Conservation (phyloP, 2,329 filamentous ascomycete species). For the Alternaria gansuensis region DNA sequence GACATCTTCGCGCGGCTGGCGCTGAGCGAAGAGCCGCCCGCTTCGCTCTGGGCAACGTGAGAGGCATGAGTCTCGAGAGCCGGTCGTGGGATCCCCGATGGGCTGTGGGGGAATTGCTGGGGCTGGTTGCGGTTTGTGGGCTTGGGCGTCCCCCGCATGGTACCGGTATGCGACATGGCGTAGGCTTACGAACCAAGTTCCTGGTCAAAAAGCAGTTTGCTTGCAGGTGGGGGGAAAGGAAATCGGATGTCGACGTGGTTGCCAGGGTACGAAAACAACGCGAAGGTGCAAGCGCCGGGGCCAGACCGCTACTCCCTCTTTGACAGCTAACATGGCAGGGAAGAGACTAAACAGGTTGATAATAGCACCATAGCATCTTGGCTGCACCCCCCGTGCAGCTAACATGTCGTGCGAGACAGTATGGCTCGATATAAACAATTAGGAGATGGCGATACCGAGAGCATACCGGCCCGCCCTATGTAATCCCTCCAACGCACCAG, state of each 20-base stretch:
- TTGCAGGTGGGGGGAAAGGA: conserved; percentile 33
- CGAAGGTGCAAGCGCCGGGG: conserved; percentile 28
- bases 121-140: conserved; percentile 69
- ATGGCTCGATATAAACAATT: no score
- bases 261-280: conserved; percentile 42
- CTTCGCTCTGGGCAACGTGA: conserved; percentile 64
- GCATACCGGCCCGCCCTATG: no score
- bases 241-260: conserved; percentile 33
- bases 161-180: conserved; percentile 69
- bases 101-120: conserved; percentile 67
- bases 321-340: background rate
- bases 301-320: conserved; percentile 20
- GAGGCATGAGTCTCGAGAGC: conserved; percentile 67
- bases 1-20: conserved; percentile 95
- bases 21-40: conserved; percentile 75
- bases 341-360: no score
- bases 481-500: no score
- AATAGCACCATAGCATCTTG: no score
- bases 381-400: no score
- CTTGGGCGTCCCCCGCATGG: conserved; percentile 76
- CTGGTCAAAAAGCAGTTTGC: conserved; percentile 4
- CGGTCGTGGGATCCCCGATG: conserved; percentile 76
- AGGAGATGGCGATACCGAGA: no score
- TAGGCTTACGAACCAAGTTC: conserved; percentile 11
- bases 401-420: background rate